A percentile compares a stretch with the other conserved stretches of the same genome.
These are phyloP conservation scores for Setomelanomma holmii DNA, from an alignment of 2,329 filamentous ascomycete genomes.

Conservation along the genomic window DNA sequence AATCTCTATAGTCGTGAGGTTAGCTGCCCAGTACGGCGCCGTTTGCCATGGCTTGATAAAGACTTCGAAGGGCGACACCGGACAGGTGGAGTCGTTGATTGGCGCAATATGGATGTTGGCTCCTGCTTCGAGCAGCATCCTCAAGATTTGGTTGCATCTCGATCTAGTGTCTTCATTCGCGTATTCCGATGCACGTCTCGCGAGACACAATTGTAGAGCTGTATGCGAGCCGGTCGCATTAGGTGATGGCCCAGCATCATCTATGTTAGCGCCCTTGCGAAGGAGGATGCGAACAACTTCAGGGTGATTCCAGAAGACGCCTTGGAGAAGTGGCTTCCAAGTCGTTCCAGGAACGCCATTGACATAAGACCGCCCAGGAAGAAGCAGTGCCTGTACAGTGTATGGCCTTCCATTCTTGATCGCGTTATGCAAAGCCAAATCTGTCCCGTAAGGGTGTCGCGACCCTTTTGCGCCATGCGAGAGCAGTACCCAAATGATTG, in stretches of 20 bases:
- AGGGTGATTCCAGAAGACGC: slow-evolving; percentile 40
- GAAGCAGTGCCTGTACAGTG: slow-evolving; percentile 36
- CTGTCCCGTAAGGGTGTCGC: slow-evolving; percentile 39
- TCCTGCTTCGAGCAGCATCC: slow-evolving; percentile 39
- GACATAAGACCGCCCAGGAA: slow-evolving; percentile 29
- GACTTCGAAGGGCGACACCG: slow-evolving; percentile 28
- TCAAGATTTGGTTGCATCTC: slow-evolving; percentile 32
- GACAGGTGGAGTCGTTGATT: slow-evolving; percentile 7
- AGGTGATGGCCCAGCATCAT: slow-evolving; percentile 24
- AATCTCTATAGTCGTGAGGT: slow-evolving; percentile 26
- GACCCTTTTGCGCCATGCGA: slow-evolving; percentile 39
- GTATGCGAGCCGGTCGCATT: slow-evolving; percentile 15
- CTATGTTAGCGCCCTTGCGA: slow-evolving; percentile 34
- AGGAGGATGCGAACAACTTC: slow-evolving; percentile 40
- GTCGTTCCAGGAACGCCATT: slow-evolving; percentile 32
- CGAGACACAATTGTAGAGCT: slow-evolving; percentile 37
- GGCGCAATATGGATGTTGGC: slow-evolving; percentile 33
- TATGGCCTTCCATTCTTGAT: slow-evolving; percentile 42
- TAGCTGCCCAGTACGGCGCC: slow-evolving; percentile 30
- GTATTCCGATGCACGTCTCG: slow-evolving; percentile 29
- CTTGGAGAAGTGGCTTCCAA: slow-evolving; percentile 42
- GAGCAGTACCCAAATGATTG: slow-evolving; percentile 35
- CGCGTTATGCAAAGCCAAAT: slow-evolving; percentile 44
- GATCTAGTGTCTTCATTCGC: slow-evolving; percentile 15
- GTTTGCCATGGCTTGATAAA: slow-evolving; percentile 41